Evolutionary conservation across 176 grass and related monocot genomes (phyloP).

Genomic region (Triticum monococcum): DNA sequence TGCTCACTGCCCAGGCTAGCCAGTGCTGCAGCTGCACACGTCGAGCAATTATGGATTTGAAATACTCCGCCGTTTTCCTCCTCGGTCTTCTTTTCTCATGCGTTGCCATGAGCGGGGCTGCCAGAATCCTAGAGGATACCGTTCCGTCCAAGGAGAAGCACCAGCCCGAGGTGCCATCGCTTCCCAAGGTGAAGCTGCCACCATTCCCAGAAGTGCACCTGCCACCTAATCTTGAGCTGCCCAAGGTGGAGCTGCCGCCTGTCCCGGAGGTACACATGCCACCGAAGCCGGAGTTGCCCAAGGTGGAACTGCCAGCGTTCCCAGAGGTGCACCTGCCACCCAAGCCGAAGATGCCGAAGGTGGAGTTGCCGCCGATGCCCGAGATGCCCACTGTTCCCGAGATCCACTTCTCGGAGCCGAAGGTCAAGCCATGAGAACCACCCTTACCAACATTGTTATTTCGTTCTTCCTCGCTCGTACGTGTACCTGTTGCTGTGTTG

Average conservation of each 20-base stretch:
- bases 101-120: background rate
- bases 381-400: background rate
- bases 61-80: background rate
- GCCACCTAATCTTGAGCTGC: background rate
- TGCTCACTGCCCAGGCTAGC: background rate
- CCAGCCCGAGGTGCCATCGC: background rate
- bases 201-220: background rate
- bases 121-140: background rate
- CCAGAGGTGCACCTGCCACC: background rate
- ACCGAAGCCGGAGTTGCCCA: background rate
- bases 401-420: background rate
- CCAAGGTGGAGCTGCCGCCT: background rate
- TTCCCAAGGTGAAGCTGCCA: background rate
- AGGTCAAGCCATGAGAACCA: background rate
- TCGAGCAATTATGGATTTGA: background rate
- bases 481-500: background rate
- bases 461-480: background rate
- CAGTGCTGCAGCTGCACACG: background rate
- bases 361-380: background rate
- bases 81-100: background rate
- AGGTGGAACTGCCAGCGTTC: background rate
- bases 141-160: background rate
- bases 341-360: background rate
- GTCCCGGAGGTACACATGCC: background rate
- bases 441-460: background rate